Percentiles rank a stretch among this genome's conserved stretches.
Evolutionary conservation across 305 asterid species (phyloP).

Genomic region (Rubia tinctorum): DNA sequence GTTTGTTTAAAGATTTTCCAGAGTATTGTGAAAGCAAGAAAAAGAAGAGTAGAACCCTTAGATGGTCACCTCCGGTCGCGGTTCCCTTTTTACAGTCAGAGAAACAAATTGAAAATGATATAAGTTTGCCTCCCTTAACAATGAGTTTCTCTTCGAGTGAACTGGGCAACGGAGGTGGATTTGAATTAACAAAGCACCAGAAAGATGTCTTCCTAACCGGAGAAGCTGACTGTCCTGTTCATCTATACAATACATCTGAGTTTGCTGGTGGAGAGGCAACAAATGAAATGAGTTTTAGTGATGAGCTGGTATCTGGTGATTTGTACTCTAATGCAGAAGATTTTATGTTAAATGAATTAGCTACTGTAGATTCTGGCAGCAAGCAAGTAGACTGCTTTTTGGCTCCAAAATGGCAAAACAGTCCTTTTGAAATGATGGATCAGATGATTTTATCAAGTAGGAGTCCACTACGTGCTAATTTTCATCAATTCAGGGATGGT

Average conservation of each 20-base stretch:
- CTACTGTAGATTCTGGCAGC: conserved; percentile 30
- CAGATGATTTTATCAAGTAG: conserved; percentile 22
- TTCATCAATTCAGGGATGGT: conserved; percentile 33
- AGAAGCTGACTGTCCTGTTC: conserved; percentile 38
- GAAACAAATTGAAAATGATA: conserved; percentile 38
- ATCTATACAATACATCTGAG: conserved; percentile 36
- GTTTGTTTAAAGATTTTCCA: conserved; percentile 26
- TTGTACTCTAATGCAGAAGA: conserved; percentile 31
- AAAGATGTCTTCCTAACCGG: conserved; percentile 30
- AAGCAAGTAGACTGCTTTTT: conserved; percentile 26
- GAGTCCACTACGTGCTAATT: conserved; percentile 26
- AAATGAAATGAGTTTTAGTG: conserved; percentile 21
- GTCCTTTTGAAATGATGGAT: conserved; percentile 29
- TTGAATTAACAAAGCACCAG: conserved; percentile 30
- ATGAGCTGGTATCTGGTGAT: conserved; percentile 28
- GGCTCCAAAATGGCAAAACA: conserved; percentile 38
- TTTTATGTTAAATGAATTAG: conserved; percentile 21
- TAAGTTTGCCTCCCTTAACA: conserved; percentile 32
- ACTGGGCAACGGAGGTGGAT: conserved; percentile 27
- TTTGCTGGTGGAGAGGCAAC: conserved; percentile 19
- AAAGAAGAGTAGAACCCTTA: conserved; percentile 46
- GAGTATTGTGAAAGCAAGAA: conserved; percentile 36
- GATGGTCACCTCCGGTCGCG: conserved; percentile 31
- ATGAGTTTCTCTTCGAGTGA: conserved; percentile 28
- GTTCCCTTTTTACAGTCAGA: conserved; percentile 34